A percentile compares a stretch with the other conserved stretches of the same genome.
Conservation (phyloP, 2,329 filamentous ascomycete species). For the Fusarium scirpi region DNA sequence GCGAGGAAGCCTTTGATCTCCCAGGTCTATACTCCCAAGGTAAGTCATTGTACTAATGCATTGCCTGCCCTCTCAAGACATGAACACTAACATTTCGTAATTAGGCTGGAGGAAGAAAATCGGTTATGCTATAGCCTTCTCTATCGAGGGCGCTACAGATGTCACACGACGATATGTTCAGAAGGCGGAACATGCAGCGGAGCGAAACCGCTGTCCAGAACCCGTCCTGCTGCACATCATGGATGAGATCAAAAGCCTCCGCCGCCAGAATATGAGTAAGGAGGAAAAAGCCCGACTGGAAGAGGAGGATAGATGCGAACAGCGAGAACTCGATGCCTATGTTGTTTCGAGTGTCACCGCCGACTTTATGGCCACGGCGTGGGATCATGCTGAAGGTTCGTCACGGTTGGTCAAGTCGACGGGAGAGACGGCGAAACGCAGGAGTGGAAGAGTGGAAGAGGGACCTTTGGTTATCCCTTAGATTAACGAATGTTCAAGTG, state of each 20-base stretch:
- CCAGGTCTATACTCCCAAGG: constrained; percentile 86
- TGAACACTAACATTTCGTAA: not conserved
- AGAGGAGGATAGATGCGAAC: constrained; percentile 73
- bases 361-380: not conserved
- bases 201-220: constrained; percentile 84
- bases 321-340: not conserved
- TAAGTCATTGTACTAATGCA: not conserved
- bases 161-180: constrained; percentile 77
- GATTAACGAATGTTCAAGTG: not conserved
- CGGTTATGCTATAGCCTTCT: constrained; percentile 97
- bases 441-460: not conserved
- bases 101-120: constrained; percentile 95
- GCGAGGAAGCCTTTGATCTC: constrained; percentile 95
- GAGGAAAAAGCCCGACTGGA: constrained; percentile 84
- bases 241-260: constrained; percentile 87
- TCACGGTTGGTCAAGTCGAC: not conserved
- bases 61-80: not conserved
- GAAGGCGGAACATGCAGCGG: constrained; percentile 76
- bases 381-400: not conserved
- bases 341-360: not conserved
- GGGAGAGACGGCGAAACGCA: not conserved
- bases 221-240: constrained; percentile 92
- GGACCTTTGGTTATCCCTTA: not conserved
- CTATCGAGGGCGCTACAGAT: constrained; percentile 82
- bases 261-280: constrained; percentile 86